These are phyloP conservation scores for Chalaropsis thielavioides DNA, from an alignment of 2,329 filamentous ascomycete species.

Conservation along the genomic window DNA sequence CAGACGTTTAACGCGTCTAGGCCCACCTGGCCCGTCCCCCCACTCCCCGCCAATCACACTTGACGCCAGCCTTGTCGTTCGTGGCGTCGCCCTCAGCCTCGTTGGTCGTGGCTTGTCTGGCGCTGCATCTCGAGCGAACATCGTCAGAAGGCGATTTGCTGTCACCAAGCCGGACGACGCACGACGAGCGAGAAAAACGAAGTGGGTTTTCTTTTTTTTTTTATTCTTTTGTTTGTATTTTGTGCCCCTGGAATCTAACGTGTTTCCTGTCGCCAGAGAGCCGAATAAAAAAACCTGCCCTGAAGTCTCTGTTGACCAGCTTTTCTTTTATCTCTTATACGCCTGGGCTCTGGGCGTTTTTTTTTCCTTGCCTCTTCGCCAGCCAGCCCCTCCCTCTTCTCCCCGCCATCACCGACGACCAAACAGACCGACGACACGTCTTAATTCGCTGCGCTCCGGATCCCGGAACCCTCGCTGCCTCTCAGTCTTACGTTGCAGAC, in stretches of 20 bases:
- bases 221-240: background rate
- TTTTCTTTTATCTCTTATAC: background rate
- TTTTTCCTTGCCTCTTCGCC: background rate
- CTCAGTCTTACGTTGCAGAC: no score
- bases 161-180: no score
- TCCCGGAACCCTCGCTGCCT: no score
- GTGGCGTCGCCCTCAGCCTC: background rate
- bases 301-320: background rate
- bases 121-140: background rate
- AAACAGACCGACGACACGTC: no score
- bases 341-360: background rate
- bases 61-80: slow-evolving; percentile 7
- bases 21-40: background rate
- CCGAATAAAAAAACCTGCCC: background rate
- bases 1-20: slow-evolving; percentile 7
- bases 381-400: background rate
- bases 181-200: background rate
- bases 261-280: background rate
- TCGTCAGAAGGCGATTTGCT: background rate
- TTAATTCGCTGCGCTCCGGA: no score
- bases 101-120: background rate
- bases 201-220: background rate
- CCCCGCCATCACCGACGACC: background rate
- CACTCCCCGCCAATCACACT: slow-evolving; percentile 1
- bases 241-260: background rate